A percentile compares a stretch with the other conserved stretches of the same genome.
phyloP scores from a whole-genome alignment of 31 red algal species.

The Endocladia muricata region DNA sequence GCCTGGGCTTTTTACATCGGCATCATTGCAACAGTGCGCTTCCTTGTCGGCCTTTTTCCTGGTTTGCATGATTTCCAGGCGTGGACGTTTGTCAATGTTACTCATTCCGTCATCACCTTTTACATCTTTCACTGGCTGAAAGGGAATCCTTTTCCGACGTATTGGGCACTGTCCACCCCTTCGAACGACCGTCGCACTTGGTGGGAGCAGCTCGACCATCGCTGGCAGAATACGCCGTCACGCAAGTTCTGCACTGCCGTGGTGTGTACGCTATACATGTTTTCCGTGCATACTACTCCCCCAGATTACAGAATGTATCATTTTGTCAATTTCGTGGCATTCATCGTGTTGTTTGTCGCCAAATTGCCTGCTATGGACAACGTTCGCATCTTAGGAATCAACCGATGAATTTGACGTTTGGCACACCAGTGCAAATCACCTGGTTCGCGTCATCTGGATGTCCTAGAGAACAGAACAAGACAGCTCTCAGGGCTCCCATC shows the following conservation, averaged over 20 bases:
- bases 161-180: slow-evolving; percentile 67
- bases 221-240: slow-evolving; percentile 85
- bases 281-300: slow-evolving; percentile 72
- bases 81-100: slow-evolving; percentile 89
- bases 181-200: slow-evolving; percentile 85
- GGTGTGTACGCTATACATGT: slow-evolving; percentile 77
- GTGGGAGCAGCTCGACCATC: slow-evolving; percentile 96
- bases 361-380: slow-evolving; percentile 94
- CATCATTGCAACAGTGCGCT: slow-evolving; percentile 74
- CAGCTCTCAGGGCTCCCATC: too few relatives aligned
- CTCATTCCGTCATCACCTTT: slow-evolving; percentile 91
- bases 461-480: too few relatives aligned
- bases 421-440: too few relatives aligned
- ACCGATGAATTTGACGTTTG: slow-evolving; percentile 71
- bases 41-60: slow-evolving; percentile 77
- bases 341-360: slow-evolving; percentile 87
- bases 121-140: slow-evolving; percentile 98
- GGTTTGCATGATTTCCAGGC: slow-evolving; percentile 58
- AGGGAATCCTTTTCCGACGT: slow-evolving; percentile 91
- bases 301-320: slow-evolving; percentile 50
- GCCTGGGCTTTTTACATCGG: slow-evolving; percentile 92
- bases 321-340: slow-evolving; percentile 76
- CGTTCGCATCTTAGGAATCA: slow-evolving; percentile 94
- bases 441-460: too few relatives aligned
- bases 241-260: slow-evolving; percentile 93